Percentiles rank a stretch among this genome's conserved stretches.
These are phyloP conservation scores for Trypethelium eluteriae DNA, from an alignment of 495 filamentous ascomycete genomes.

Conservation along the genomic window DNA sequence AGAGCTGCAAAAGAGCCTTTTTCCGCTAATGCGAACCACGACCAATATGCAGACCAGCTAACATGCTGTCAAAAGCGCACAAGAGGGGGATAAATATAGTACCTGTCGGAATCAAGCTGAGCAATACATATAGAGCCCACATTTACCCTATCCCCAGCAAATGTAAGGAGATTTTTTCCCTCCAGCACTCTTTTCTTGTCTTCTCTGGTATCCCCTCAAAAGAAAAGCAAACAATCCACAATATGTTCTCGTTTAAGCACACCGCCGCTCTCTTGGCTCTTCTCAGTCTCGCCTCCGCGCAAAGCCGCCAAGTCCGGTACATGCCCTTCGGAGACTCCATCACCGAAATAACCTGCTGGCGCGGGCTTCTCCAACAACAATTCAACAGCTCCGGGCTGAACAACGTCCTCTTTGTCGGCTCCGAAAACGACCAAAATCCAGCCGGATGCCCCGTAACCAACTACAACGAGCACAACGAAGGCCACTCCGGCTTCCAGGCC, in stretches of 20 bases:
- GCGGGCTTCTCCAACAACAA: background rate
- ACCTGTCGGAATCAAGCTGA: background rate
- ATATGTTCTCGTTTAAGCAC: too few relatives aligned
- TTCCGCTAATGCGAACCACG: too few relatives aligned
- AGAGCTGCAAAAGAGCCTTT: background rate
- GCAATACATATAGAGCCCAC: too few relatives aligned
- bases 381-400: conserved; percentile 23
- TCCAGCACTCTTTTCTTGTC: too few relatives aligned
- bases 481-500: conserved; percentile 46
- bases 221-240: too few relatives aligned
- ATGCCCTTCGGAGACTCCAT: background rate
- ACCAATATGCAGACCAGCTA: too few relatives aligned
- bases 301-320: background rate
- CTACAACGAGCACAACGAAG: conserved; percentile 46
- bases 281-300: background rate
- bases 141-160: too few relatives aligned
- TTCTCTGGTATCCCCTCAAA: too few relatives aligned
- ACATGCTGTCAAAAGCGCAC: too few relatives aligned
- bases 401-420: conserved; percentile 43
- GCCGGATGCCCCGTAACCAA: conserved; percentile 32
- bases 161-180: too few relatives aligned
- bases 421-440: conserved; percentile 29
- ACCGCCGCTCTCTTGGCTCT: too few relatives aligned
- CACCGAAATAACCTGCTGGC: background rate
- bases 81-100: background rate